Percentiles rank a stretch among this genome's conserved stretches.
phyloP scores from a whole-genome alignment of 176 grass and related monocot species.

The Coix lacrymajobi region DNA sequence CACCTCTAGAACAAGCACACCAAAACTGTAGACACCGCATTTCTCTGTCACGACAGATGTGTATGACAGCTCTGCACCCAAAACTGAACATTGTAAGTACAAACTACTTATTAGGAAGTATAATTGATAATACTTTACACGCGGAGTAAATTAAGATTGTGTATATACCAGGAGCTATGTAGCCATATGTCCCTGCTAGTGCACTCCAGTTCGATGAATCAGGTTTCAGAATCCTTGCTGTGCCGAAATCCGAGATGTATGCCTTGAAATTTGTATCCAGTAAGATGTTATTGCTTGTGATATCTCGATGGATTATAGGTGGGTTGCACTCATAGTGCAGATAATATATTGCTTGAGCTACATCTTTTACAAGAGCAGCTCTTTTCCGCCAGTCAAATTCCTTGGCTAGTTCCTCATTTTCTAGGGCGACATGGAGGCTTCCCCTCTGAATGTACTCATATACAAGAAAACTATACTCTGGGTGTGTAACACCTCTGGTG shows the following conservation, averaged over 20 bases:
- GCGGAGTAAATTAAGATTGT: neutral
- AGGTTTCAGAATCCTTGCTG: slow-evolving; percentile 3
- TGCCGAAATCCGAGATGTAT: slow-evolving; percentile 28
- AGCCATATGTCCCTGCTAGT: slow-evolving; percentile 11
- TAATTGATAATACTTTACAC: too few species aligned
- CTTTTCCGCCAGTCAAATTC: neutral
- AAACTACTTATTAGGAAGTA: too few species aligned
- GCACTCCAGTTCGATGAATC: slow-evolving; percentile 25
- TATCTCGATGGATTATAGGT: slow-evolving; percentile 27
- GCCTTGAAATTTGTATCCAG: neutral
- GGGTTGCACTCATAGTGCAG: slow-evolving; percentile 1
- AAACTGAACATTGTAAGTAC: neutral
- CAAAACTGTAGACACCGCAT: neutral
- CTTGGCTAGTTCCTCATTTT: neutral
- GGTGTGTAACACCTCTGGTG: too few species aligned
- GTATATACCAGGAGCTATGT: slow-evolving; percentile 4
- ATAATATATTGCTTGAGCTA: neutral
- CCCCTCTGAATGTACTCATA: neutral
- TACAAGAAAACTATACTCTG: neutral
- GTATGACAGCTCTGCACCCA: neutral
- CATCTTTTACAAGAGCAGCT: neutral
- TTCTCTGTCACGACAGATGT: neutral
- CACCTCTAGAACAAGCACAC: neutral
- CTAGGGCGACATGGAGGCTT: neutral
- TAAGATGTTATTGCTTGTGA: slow-evolving; percentile 22